phyloP scores from a whole-genome alignment of 768 basidiomycete species.

The Lactarius evosmus region DNA sequence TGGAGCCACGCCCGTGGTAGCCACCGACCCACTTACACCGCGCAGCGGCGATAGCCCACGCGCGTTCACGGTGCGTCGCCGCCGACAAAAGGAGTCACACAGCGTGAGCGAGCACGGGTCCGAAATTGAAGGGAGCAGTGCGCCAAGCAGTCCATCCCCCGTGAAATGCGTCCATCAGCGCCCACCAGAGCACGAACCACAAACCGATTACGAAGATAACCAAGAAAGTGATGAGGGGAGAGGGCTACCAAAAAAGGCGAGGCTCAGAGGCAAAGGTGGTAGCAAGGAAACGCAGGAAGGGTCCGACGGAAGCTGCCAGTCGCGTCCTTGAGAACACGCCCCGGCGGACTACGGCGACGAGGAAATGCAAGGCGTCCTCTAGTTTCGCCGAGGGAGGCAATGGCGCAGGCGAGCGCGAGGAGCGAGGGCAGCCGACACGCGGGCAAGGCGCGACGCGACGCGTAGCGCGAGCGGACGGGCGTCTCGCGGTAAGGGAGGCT shows the following conservation, averaged over 20 bases:
- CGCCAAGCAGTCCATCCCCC: constrained; percentile 26
- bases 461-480: not conserved
- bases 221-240: constrained; percentile 31
- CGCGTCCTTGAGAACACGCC: constrained; percentile 20
- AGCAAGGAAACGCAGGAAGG: constrained; percentile 38
- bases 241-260: constrained; percentile 37
- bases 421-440: not conserved
- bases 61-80: constrained; percentile 26
- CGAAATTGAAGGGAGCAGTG: constrained; percentile 14
- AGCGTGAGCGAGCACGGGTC: constrained; percentile 18
- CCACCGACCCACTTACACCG: constrained; percentile 18
- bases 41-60: constrained; percentile 23
- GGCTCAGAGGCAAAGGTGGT: constrained; percentile 22
- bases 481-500: constrained; percentile 4
- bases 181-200: constrained; percentile 13
- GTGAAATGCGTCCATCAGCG: constrained; percentile 20
- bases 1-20: constrained; percentile 11
- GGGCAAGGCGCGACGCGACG: not conserved
- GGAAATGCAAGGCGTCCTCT: constrained; percentile 1
- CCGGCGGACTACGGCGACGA: not conserved
- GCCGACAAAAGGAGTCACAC: constrained; percentile 22
- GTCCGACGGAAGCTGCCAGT: constrained; percentile 24
- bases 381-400: not conserved
- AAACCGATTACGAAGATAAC: constrained; percentile 10
- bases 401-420: not conserved